Base-by-base conservation (phyloP, 176 grass and related monocot species). In the Lolium multiflorum region DNA sequence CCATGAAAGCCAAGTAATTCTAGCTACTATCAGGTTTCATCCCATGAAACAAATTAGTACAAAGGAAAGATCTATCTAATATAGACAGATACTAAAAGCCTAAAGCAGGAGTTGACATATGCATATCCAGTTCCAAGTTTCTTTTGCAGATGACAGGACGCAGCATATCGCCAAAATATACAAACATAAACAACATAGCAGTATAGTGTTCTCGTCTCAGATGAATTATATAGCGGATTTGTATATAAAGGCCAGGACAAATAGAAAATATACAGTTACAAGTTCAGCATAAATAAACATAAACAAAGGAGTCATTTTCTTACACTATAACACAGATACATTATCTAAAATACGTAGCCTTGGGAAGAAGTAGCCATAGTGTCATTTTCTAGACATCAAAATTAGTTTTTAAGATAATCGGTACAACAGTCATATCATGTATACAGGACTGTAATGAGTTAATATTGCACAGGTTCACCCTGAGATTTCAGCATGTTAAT, bases 241-340 rank as follows among this genome's bases (percentile, higher is more conserved):
- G 41, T 44, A 44, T 44, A 48, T 6, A 63, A 74, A 66, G 1
- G 44, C 11, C n/a, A 83, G 77, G 20, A 54, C 39, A 90, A 72
- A 77, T 18, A 72, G 11, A 52, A 47, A 39, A 13, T 24, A 66
- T 71, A 46, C 6, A 66, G 21, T 35, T 74, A 4, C 13, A 65
- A 74, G 2, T 17, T 15, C 17, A 67, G 6, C 2, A 57, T 48
- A 67, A n/a, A 81, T 76, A 17, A 84, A 59, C 38, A 81, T 76
- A 17, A 84, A 60, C 38, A 62, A 56, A 54, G 9, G 9, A 9
- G 52, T 2, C 35, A 0, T 0, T 21, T 48, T 63, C 21, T 62
- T 5, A 12, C 21, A 62, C 21, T 64, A 74, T 20, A 52, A 5
- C 44, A 51, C 67, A 67, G 25, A n/a, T 14, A 56, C 12, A 71